A percentile compares a stretch with the other conserved stretches of the same genome.
Evolutionary conservation across 1,284 basidiomycete species (phyloP).

Genomic region (Austropuccinia psidii): DNA sequence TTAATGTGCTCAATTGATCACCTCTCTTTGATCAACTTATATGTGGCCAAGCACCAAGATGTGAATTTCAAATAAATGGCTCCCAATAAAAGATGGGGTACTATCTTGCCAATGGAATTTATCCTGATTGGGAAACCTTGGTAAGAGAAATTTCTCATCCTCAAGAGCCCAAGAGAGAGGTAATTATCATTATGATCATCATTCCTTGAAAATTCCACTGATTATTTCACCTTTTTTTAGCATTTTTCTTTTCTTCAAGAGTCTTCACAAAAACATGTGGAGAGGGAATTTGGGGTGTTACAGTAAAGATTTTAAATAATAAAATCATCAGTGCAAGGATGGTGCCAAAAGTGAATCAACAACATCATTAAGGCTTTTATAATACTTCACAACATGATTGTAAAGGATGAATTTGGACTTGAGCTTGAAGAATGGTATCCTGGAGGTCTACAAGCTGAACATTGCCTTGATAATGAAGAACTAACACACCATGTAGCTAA

Average conservation of each 20-base stretch:
- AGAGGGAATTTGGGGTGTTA: neutral
- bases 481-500: too few relatives aligned
- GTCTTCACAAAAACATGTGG: neutral
- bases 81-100: neutral
- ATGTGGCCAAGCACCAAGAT: neutral
- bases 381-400: constrained; percentile 3
- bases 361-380: neutral
- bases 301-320: neutral
- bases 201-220: too few relatives aligned
- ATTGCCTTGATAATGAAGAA: too few relatives aligned
- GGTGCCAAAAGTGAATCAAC: neutral
- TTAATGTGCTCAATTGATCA: neutral
- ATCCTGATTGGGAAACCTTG: neutral
- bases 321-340: neutral
- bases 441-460: too few relatives aligned
- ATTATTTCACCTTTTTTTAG: too few relatives aligned
- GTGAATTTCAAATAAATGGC: neutral
- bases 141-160: neutral
- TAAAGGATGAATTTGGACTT: too few relatives aligned
- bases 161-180: too few relatives aligned
- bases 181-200: too few relatives aligned
- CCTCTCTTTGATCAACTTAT: neutral
- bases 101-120: neutral
- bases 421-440: too few relatives aligned
- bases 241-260: neutral